phyloP scores from a whole-genome alignment of 2,329 filamentous ascomycete species.

The Fusarium concolor region DNA sequence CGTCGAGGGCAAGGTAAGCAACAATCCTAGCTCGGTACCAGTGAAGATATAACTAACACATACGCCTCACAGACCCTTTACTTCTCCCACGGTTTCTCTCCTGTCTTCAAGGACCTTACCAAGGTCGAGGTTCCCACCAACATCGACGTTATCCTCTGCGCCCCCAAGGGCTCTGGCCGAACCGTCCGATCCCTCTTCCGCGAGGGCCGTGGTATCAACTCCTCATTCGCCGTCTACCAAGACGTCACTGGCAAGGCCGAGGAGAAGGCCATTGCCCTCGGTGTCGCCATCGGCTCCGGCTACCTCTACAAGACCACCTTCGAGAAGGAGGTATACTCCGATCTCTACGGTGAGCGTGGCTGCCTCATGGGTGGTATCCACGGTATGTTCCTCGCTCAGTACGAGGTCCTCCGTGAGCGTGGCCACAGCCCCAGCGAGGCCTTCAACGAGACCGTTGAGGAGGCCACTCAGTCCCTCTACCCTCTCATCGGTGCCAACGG shows the following conservation, averaged over 20 bases:
- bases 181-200: conserved; percentile 99
- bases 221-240: conserved; percentile 97
- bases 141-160: conserved; percentile 99
- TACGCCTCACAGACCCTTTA: conserved; percentile 82
- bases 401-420: conserved; percentile 99
- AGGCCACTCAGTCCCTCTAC: conserved; percentile 98
- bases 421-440: conserved; percentile 98
- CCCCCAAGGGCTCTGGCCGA: conserved; percentile 98
- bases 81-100: conserved; percentile 99
- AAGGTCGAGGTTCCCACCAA: conserved; percentile 96
- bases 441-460: conserved; percentile 99
- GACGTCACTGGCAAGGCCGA: conserved; percentile 97
- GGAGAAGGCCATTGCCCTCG: conserved; percentile 96
- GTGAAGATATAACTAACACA: conserved; percentile 37
- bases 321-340: conserved; percentile 99
- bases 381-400: conserved; percentile 99
- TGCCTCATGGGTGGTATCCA: conserved; percentile 99
- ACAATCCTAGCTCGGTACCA: neutral
- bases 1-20: conserved; percentile 93
- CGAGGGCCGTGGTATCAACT: conserved; percentile 99
- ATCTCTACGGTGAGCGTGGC: conserved; percentile 99
- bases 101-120: conserved; percentile 99
- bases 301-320: conserved; percentile 99
- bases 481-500: conserved; percentile 96
- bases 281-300: conserved; percentile 95